Base-by-base conservation (phyloP, 768 basidiomycete genomes). In the Tephrocybe sp. region DNA sequence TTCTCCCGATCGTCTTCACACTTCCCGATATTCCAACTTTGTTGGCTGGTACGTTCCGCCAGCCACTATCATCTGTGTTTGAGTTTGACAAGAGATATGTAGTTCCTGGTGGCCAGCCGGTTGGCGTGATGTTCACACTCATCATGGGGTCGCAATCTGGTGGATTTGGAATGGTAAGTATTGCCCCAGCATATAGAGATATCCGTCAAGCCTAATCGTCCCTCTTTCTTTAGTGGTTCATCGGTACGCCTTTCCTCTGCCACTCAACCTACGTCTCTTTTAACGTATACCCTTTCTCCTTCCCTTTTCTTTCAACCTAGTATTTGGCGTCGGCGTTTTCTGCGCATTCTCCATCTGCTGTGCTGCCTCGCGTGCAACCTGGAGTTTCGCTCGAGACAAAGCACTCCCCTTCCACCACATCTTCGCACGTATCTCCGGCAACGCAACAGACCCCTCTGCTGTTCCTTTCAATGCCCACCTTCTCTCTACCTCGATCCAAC, bases 371-470 rank as follows among this genome's bases (percentile, higher is more conserved):
- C 78, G 84, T 15, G 78, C 80, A 24, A 85, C 84, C 2, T 86
- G 84, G 85, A 80, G 80, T 39, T 86, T 87, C 61, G 79, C 83
- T 0, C 74, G 85, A 2, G 85, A 86, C 65, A 74, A 74, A 51
- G 85, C 80, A 1, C 79, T 86, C 34, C 85, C 83, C 1, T 73
- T 78, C 37, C 72, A 77, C 29, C 42, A 50, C 10, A 57, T 69
- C 49, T 84, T 84, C 67, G 65, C 75, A 6, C 67, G 65, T 42
- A 70, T 86, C 58, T 68, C 70, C 34, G 61, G 65, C 7, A 50
- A 67, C 34, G 61, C 67, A 25, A 58, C 57, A 29, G 55, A 62
- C 31, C 51, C 69, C 8, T 59, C 67, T 23, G 77, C 76, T 54
- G 74, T 84, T 4, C 84, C 84, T 0, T 65, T 83, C 34, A 79